Evolutionary conservation across 768 basidiomycete genomes (phyloP).

Genomic region (Dioszegia hungarica): DNA sequence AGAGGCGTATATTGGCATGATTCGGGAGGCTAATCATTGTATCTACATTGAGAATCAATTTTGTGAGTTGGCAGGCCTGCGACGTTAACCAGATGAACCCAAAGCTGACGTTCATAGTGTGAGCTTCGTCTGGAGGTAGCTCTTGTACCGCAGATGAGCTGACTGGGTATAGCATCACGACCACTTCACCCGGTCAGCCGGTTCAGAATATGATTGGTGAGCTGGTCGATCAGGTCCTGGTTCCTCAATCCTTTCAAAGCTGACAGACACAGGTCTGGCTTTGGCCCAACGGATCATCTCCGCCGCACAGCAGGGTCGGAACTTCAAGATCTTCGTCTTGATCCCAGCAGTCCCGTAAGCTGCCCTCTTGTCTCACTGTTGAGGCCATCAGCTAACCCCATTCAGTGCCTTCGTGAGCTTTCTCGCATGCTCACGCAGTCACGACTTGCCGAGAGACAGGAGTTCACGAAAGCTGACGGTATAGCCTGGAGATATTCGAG

Average conservation of each 20-base stretch:
- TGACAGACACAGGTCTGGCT: constrained; percentile 54
- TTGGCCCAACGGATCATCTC: constrained; percentile 76
- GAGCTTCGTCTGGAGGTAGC: not conserved
- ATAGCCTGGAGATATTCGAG: constrained; percentile 66
- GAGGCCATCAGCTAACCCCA: not conserved
- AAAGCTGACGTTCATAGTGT: constrained; percentile 29
- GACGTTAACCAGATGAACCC: too few species aligned
- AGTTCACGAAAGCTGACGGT: not conserved
- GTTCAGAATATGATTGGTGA: constrained; percentile 74
- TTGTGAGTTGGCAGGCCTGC: constrained; percentile 36
- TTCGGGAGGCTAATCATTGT: constrained; percentile 76
- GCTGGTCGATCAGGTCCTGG: not conserved
- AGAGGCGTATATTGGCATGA: constrained; percentile 65
- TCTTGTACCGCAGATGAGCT: constrained; percentile 6
- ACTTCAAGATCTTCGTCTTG: constrained; percentile 82
- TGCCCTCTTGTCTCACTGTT: not conserved
- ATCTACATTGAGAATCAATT: constrained; percentile 73
- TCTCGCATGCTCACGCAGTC: too few species aligned
- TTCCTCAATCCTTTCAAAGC: not conserved
- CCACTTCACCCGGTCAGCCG: constrained; percentile 59
- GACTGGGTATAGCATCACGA: constrained; percentile 61
- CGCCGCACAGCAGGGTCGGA: constrained; percentile 64
- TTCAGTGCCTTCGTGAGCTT: constrained; percentile 58
- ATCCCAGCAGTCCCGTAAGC: constrained; percentile 76
- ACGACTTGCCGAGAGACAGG: too few species aligned